These are phyloP conservation scores for Saturnispora saitoi DNA, from an alignment of 805 yeast species.

Conservation along the genomic window DNA sequence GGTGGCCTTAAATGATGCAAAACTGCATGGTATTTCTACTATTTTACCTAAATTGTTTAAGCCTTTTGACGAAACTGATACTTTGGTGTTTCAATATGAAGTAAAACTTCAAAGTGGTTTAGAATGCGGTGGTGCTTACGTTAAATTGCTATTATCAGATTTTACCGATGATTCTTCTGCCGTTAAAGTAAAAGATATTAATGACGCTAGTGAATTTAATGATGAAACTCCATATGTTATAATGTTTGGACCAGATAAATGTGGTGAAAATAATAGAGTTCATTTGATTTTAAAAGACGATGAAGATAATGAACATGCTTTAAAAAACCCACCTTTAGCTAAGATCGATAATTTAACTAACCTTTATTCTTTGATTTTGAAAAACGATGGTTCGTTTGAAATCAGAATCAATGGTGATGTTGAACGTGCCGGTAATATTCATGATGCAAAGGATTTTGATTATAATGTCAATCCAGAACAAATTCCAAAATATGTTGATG, in stretches of 20 bases:
- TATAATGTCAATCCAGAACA: constrained; percentile 37
- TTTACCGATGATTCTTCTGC: constrained; percentile 30
- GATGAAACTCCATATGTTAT: constrained; percentile 68
- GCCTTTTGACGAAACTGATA: constrained; percentile 40
- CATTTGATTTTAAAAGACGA: constrained; percentile 64
- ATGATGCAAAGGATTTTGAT: constrained; percentile 45
- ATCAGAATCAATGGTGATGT: constrained; percentile 75
- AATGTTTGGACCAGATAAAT: constrained; percentile 93
- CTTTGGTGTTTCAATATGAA: constrained; percentile 83
- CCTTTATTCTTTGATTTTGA: constrained; percentile 69
- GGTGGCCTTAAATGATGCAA: constrained; percentile 66
- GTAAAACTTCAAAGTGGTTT: constrained; percentile 74
- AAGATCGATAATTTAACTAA: constrained; percentile 36
- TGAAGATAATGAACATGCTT: constrained; percentile 64
- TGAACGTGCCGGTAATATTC: constrained; percentile 59
- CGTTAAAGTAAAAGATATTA: background rate
- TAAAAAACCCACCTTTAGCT: constrained; percentile 60
- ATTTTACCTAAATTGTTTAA: constrained; percentile 48
- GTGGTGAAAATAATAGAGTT: constrained; percentile 73
- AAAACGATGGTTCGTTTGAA: constrained; percentile 61
- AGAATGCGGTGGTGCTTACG: constrained; percentile 83
- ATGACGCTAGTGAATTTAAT: constrained; percentile 36
- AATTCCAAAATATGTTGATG: constrained; percentile 50
- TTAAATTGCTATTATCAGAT: constrained; percentile 56
- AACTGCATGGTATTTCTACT: constrained; percentile 74